Evolutionary conservation across 495 filamentous ascomycete genomes (phyloP), one percentile per base, ranked within the genome.

Genomic region (Bathelium albidoporum): DNA sequence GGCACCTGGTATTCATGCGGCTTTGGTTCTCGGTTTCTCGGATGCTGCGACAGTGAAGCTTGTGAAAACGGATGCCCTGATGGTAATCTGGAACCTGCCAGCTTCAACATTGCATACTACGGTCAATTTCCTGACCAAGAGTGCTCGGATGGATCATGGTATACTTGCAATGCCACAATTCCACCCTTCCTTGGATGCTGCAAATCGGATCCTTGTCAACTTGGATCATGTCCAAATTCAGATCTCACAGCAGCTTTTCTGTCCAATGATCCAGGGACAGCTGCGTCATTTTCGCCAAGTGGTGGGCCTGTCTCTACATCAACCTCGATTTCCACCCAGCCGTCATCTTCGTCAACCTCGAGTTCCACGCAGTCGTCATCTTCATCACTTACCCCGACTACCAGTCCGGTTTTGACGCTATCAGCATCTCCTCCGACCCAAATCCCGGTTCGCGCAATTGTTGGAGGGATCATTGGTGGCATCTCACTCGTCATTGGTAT

Each of bases 101-200:
- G 49, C 24, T 55, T 55, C 49, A 55, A 55, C 29, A n/a, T 24
- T 29, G 26, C 49, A 29, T 55, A 9, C 24, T 55, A 55, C 20
- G 49, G 49, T 5, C 26, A 29, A 2, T 32, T 55, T 29, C 1
- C 49, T 10, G 49, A 55, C 29, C 49, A 55, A 29, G 22, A 55
- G 29, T 55, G 49, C 24, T 28, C 49, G 29, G 16, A 7, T 16
- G 49, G 49, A 29, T 28, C 5, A 26, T 55, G 49, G 49, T 29
- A 55, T 55, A 55, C 49, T 28, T 55, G 49, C 4, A 49, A 2
- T 49, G 0, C 4, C 20, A 55, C 49, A 2, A 29, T n/a, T 49
- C 44, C 44, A 20, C 44, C 44, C 44, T 49, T 49, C n/a, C 44
- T 49, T 20, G 44, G 44, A 49, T 49, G 44, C n/a, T 49, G 44